Evolutionary conservation across 495 filamentous ascomycete genomes (phyloP).

Genomic region (Eremomyces bilateralis): DNA sequence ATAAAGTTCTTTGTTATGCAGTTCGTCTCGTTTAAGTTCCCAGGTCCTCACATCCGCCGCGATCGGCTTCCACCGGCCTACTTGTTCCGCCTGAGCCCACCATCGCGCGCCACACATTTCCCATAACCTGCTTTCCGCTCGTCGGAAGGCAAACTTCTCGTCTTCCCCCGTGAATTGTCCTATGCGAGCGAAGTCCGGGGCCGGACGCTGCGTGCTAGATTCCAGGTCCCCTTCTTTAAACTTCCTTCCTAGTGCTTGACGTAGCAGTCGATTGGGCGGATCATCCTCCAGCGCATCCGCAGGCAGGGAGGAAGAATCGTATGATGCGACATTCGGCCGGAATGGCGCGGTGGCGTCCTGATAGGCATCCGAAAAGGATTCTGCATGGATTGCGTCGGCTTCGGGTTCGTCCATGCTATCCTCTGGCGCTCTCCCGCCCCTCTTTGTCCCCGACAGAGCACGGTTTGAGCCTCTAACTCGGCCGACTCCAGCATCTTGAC

Average conservation of each 20-base stretch:
- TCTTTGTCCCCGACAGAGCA: not conserved
- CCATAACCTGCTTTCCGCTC: conserved; percentile 44
- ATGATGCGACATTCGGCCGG: conserved; percentile 44
- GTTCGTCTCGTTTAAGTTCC: conserved; percentile 22
- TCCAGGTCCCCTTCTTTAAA: conserved; percentile 5
- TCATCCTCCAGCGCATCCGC: conserved; percentile 20
- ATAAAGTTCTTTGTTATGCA: not conserved
- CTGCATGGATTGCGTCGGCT: conserved; percentile 35
- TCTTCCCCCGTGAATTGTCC: conserved; percentile 46
- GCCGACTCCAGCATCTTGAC: not conserved
- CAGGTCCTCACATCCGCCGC: conserved; percentile 32
- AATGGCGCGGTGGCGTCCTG: conserved; percentile 49
- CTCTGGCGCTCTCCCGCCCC: too few species aligned
- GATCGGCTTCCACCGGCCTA: conserved; percentile 44
- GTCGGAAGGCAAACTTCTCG: conserved; percentile 48
- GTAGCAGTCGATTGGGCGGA: conserved; percentile 18
- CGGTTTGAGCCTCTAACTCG: not conserved
- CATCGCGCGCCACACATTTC: conserved; percentile 43
- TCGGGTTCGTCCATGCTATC: not conserved
- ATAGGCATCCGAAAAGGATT: conserved; percentile 48
- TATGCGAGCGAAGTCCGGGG: conserved; percentile 31
- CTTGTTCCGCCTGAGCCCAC: conserved; percentile 29
- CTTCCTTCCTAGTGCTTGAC: not conserved
- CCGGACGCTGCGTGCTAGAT: conserved; percentile 3
- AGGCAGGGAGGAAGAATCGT: conserved; percentile 18